phyloP scores from a whole-genome alignment of 2,329 filamentous ascomycete species.

The Pseudocercospora vitis region DNA sequence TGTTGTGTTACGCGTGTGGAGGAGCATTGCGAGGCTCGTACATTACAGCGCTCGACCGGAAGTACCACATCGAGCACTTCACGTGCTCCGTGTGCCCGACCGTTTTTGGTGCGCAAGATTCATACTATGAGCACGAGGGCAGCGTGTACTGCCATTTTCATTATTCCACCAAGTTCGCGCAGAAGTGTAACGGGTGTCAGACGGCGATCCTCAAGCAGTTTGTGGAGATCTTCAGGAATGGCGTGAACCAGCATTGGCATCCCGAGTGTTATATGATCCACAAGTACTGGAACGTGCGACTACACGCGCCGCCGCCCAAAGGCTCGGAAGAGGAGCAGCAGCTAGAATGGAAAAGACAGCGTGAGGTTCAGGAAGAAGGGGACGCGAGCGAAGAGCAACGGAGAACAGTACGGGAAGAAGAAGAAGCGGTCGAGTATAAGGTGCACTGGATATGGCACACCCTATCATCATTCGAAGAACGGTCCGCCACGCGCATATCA shows the following conservation, averaged over 20 bases:
- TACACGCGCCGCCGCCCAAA: constrained; percentile 51
- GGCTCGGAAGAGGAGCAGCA: constrained; percentile 39
- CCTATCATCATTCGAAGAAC: constrained; percentile 94
- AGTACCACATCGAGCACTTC: constrained; percentile 99
- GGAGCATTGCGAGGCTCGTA: constrained; percentile 93
- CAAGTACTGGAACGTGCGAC: constrained; percentile 98
- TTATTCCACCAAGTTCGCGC: constrained; percentile 95
- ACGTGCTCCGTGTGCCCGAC: constrained; percentile 96
- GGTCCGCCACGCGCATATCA: constrained; percentile 94
- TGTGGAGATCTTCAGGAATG: constrained; percentile 97
- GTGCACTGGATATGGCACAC: constrained; percentile 99
- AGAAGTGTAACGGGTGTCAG: constrained; percentile 93
- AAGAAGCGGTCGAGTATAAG: constrained; percentile 96
- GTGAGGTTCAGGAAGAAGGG: constrained; percentile 43
- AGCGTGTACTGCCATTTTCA: constrained; percentile 98
- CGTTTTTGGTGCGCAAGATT: constrained; percentile 97
- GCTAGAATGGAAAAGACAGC: constrained; percentile 27
- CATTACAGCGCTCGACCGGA: constrained; percentile 94
- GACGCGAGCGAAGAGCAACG: constrained; percentile 68
- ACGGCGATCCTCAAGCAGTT: constrained; percentile 98
- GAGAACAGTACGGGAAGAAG: constrained; percentile 74
- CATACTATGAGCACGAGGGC: constrained; percentile 96
- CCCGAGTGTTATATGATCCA: constrained; percentile 99
- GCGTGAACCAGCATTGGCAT: constrained; percentile 98
- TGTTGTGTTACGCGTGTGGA: constrained; percentile 89